Evolutionary conservation across 768 basidiomycete species (phyloP), one percentile per base, ranked within the genome.

Genomic region (Hericium alpestre): DNA sequence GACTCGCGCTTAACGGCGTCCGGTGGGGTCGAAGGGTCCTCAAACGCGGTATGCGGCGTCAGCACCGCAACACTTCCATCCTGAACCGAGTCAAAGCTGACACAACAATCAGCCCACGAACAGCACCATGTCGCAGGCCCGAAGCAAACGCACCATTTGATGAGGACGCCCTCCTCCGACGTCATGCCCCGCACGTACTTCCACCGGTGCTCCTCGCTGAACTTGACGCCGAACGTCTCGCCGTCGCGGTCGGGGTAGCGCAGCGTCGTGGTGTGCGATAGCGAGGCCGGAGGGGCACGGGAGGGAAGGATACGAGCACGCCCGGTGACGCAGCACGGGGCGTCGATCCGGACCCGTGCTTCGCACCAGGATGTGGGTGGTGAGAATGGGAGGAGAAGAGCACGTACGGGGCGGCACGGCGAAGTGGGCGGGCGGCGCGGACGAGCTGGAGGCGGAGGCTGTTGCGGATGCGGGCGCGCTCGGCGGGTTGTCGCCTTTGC

Each of bases 1-100:
- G 81, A 83, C 65, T 84, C 76, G 49, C 82, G 69, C 4, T 70
- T 65, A 5, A 76, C 78, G 0, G 79, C 71, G 48, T 71, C 79
- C 39, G 70, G 64, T 1, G 81, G 82, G 3, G 79, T 81, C 1
- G 70, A 69, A 1, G 78, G 76, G 58, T 85, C 82, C 32, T 71
- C 58, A 66, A 85, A 86, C 2, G 74, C 81, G n/a, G 79, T 81
- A 62, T 86, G 84, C 4, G 84, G 82, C 0, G 83, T 81, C 54
- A 84, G 75, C 13, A 72, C 63, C 0, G 82, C 79, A 15, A 80
- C 76, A 57, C 73, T 74, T 1, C 74, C 76, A 57, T 72, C 71
- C 15, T 69, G 57, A 51, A 57, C 57, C 18, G 70, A 71, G 52
- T 72, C 71, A 56, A 64, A 72, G 62, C 71, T 72, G 51, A 22